Evolutionary conservation across 495 filamentous ascomycete genomes (phyloP).

Genomic region (Corynascus novoguineensis): DNA sequence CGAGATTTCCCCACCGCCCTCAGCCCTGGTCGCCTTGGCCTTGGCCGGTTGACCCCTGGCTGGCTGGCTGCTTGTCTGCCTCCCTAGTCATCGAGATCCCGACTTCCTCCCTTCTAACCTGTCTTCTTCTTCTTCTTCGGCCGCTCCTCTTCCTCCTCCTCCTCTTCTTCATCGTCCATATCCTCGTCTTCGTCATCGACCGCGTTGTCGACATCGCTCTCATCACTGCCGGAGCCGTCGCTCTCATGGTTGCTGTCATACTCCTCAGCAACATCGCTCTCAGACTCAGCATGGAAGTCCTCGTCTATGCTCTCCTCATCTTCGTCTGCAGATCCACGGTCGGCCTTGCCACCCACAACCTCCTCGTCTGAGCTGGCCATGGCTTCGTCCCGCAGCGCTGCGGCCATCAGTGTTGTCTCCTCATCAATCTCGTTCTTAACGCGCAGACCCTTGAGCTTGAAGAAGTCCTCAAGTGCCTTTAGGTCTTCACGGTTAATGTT

Average conservation of each 20-base stretch:
- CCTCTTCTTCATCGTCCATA: slow-evolving; percentile 32
- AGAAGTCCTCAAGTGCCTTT: slow-evolving; percentile 90
- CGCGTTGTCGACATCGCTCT: slow-evolving; percentile 49
- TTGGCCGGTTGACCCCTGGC: background rate
- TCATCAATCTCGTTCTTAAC: slow-evolving; percentile 89
- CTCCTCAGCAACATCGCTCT: slow-evolving; percentile 94
- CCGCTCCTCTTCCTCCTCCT: slow-evolving; percentile 34
- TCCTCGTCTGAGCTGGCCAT: slow-evolving; percentile 79
- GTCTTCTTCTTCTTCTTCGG: slow-evolving; percentile 50
- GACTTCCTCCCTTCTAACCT: slow-evolving; percentile 13
- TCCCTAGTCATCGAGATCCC: background rate
- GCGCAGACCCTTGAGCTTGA: slow-evolving; percentile 86
- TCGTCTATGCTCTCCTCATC: slow-evolving; percentile 93
- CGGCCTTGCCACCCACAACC: slow-evolving; percentile 63
- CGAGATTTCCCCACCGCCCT: background rate
- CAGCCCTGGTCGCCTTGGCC: background rate
- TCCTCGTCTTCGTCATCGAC: slow-evolving; percentile 36
- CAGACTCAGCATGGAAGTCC: slow-evolving; percentile 86
- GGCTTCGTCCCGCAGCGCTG: slow-evolving; percentile 70
- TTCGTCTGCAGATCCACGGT: slow-evolving; percentile 89
- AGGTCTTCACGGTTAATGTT: slow-evolving; percentile 99
- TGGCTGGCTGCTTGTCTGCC: background rate
- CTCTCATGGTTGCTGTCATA: slow-evolving; percentile 88
- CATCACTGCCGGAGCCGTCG: slow-evolving; percentile 60
- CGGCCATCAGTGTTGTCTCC: slow-evolving; percentile 62